Evolutionary conservation across 305 asterid species (phyloP), one percentile per base, ranked within the genome.

Genomic region (Fraxinus sp.): DNA sequence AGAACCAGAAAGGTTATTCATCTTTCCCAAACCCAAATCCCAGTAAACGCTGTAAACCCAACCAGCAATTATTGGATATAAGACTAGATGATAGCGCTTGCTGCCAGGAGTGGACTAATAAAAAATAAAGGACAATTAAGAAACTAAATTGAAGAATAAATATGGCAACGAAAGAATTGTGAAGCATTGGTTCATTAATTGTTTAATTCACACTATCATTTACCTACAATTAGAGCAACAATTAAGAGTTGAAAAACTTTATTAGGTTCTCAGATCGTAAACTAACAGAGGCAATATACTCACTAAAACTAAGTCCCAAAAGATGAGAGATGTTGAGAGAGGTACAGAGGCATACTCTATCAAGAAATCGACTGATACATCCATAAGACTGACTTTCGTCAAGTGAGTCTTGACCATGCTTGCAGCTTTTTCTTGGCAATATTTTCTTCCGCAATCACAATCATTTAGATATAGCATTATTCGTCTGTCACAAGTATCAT

Each of bases 391-490:
- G 85, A 95, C 93, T 90, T 91, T 96, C 86, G 85, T 88, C 93
- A 96, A 87, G 80, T 95, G 98, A 84, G 93, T 90, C 84, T 91
- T 86, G 75, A 95, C 96, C 4, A 83, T 46, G 62, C 83, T 89
- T 11, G 97, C 96, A 36, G 95, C 92, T 79, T 76, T 92, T 91
- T 96, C 99, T 80, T 85, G 88, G 89, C 99, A 96, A 77, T 91
- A 88, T 62, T 87, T 88, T 89, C 97, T 84, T 81, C 98, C 97
- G 86, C 99, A 96, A 33, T 79, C 92, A 88, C 99, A 96, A 82
- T 90, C 89, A 64, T 91, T 92, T 5, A 96, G 87, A 87, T 91
- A 95, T 79, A 96, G 90, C 79, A 92, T 84, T 36, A 93, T 91
- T 76, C 96, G 89, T 46, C 98, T 94, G 80, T 95, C 99, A 79